Base-by-base conservation (phyloP, 176 grass and related monocot genomes). In the Typha latifolia region DNA sequence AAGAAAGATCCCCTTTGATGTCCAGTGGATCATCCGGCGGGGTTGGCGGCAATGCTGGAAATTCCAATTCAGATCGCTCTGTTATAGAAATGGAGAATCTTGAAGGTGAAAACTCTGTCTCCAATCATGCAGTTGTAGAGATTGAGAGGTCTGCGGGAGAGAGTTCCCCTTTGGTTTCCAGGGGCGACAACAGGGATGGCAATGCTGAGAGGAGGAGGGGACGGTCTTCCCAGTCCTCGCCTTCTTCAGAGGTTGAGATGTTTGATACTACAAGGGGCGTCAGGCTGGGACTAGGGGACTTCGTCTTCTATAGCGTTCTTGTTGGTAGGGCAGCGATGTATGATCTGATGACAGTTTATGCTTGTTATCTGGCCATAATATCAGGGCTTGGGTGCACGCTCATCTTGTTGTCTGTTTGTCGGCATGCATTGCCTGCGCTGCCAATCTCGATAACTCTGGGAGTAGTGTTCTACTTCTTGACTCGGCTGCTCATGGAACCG, bases 351-450 rank as follows among this genome's bases (percentile, higher is more conserved):
- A 99, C 89, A 2, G 94, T 99, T 13, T 99, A 93, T 70, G 94
- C 94, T n/a, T 99, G 94, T 75, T 99, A 99, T 76, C 89, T 99
- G 57, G 94, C 89, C 37, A 99, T 93, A 71, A 90, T 99, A 75
- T 82, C 94, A 16, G 94, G 94, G 31, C 89, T 99, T 43, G 94
- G 86, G n/a, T 99, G 94, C 81, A 99, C 94, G 74, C 86, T 99
- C 51, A 87, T 99, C 64, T 77, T 99, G 64, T 83, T 99, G 10
- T 90, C 89, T 0, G 85, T 99, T 73, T 93, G 84, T 72, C 77
- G 66, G 37, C 89, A 92, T 27, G 94, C 85, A 3, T 76, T 97
- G 67, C 93, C 93, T 21, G 93, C 94, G n/a, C 81, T 99, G 32
- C 94, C 94, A 0, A 90, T 99, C 61, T 93, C 94, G 2, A 99